A percentile compares a stretch with the other conserved stretches of the same genome.
These are phyloP conservation scores for Geranium rotundifolium DNA, from an alignment of 345 rosid species.

Conservation along the genomic window DNA sequence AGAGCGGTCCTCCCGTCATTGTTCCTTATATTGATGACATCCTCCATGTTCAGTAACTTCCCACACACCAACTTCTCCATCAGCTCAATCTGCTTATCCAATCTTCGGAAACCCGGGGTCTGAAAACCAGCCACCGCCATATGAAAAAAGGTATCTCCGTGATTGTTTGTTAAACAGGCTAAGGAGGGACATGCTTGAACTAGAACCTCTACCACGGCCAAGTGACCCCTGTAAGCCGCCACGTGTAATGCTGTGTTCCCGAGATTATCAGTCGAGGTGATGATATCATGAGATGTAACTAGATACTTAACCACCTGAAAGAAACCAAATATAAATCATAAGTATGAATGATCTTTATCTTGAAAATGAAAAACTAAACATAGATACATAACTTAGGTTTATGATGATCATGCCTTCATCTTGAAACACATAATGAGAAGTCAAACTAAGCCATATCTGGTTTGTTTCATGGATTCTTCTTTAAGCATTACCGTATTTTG, in stretches of 20 bases:
- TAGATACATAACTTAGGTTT: no score
- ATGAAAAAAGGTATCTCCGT: constrained; percentile 81
- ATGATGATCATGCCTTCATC: background rate
- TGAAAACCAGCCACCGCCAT: constrained; percentile 70
- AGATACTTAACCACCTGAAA: constrained; percentile 63
- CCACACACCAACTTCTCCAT: constrained; percentile 53
- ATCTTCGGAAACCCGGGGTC: constrained; percentile 60
- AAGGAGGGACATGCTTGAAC: constrained; percentile 42
- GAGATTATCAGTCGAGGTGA: constrained; percentile 39
- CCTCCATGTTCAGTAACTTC: constrained; percentile 25
- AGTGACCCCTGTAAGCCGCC: constrained; percentile 76
- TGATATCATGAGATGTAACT: constrained; percentile 34
- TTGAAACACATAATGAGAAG: no score
- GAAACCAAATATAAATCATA: background rate
- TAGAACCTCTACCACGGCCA: constrained; percentile 51
- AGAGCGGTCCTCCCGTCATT: constrained; percentile 82
- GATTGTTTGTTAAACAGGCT: constrained; percentile 41
- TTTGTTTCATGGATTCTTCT: no score
- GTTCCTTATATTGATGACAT: constrained; percentile 49
- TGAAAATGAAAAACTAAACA: no score
- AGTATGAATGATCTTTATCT: background rate
- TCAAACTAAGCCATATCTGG: no score
- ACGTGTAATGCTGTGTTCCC: constrained; percentile 78
- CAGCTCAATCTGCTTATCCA: constrained; percentile 70
- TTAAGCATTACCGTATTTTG: no score